Percentiles rank a stretch among this genome's conserved stretches.
phyloP scores from a whole-genome alignment of 768 basidiomycete genomes.

The Leccinum subgranulosum region DNA sequence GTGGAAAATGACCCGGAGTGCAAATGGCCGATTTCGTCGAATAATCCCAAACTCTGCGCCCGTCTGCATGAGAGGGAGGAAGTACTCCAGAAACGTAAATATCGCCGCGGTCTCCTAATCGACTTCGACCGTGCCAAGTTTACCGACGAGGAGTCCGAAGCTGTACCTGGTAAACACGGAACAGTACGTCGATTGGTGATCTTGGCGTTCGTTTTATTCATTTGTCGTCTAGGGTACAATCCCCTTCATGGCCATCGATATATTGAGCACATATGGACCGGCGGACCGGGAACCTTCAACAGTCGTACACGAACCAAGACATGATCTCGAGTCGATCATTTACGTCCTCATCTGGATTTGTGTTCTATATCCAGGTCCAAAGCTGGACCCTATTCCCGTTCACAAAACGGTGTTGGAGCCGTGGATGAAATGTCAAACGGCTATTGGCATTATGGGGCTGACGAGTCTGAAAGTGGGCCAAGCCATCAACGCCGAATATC shows the following conservation, averaged over 20 bases:
- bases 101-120: neutral
- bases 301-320: neutral
- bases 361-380: neutral
- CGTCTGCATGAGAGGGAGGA: neutral
- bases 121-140: slow-evolving; percentile 1
- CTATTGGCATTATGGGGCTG: neutral
- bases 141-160: neutral
- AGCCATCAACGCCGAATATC: neutral
- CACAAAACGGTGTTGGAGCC: neutral
- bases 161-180: neutral
- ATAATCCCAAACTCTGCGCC: neutral
- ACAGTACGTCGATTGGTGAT: neutral
- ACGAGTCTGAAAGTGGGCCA: neutral
- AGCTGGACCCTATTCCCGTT: neutral
- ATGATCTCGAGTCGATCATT: neutral
- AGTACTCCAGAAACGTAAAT: neutral
- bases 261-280: neutral
- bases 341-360: neutral
- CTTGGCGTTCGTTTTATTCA: neutral
- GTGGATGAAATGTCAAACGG: neutral
- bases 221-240: neutral
- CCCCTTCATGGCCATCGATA: slow-evolving; percentile 7
- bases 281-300: neutral
- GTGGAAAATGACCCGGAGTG: neutral
- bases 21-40: neutral